A percentile compares a stretch with the other conserved stretches of the same genome.
phyloP scores from a whole-genome alignment of 1,284 basidiomycete species.

The Kalmanozyma brasiliensis region DNA sequence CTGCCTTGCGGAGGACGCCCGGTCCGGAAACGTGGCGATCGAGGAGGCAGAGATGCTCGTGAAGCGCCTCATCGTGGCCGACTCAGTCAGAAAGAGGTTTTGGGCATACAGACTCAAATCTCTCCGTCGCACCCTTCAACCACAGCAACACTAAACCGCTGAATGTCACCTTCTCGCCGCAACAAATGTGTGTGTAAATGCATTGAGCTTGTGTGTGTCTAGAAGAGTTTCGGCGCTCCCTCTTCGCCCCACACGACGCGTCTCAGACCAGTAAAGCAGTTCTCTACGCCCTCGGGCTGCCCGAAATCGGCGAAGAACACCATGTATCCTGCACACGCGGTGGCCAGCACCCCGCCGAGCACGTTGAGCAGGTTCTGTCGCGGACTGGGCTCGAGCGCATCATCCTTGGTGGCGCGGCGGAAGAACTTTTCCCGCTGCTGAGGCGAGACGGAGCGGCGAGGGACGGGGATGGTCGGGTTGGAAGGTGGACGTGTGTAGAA shows the following conservation, averaged over 20 bases:
- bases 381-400: constrained; percentile 11
- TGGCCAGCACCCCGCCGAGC: constrained; percentile 22
- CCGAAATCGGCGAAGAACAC: constrained; percentile 44
- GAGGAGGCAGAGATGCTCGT: constrained; percentile 29
- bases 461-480: neutral
- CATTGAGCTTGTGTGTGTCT: neutral
- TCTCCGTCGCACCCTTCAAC: constrained; percentile 6
- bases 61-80: constrained; percentile 36
- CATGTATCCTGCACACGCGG: constrained; percentile 17
- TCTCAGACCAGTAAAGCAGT: constrained; percentile 31
- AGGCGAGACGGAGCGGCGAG: neutral
- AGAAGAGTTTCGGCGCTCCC: constrained; percentile 30
- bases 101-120: constrained; percentile 40
- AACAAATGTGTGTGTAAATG: too few relatives aligned
- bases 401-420: constrained; percentile 32
- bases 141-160: too few relatives aligned
- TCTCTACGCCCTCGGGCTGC: constrained; percentile 2
- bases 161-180: too few relatives aligned
- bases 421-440: constrained; percentile 36
- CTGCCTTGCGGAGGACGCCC: constrained; percentile 8
- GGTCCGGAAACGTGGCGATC: neutral
- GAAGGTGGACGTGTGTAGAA: constrained; percentile 33
- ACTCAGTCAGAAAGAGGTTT: constrained; percentile 47
- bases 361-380: constrained; percentile 34
- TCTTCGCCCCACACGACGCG: constrained; percentile 23